These are phyloP conservation scores for Aurifilum marmelostoma DNA, from an alignment of 2,329 filamentous ascomycete genomes.

Conservation along the genomic window DNA sequence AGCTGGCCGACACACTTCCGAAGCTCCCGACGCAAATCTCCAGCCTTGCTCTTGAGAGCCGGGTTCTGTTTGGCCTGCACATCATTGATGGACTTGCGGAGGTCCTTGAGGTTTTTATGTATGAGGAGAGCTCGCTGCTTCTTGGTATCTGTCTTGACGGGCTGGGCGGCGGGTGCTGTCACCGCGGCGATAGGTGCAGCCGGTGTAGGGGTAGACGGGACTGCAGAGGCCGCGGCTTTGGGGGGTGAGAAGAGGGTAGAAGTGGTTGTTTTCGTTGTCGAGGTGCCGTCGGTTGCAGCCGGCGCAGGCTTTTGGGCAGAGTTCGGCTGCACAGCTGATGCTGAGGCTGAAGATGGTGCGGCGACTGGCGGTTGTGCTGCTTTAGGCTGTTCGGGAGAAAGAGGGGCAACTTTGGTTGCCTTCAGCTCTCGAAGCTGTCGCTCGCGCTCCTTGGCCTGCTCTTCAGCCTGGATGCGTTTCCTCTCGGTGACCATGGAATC, in stretches of 20 bases:
- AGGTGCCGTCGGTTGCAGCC: conserved; percentile 16
- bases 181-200: conserved; percentile 9
- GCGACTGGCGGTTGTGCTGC: conserved; percentile 17
- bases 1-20: conserved; percentile 75
- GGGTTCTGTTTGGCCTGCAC: conserved; percentile 57
- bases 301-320: conserved; percentile 6
- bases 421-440: conserved; percentile 23
- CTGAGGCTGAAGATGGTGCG: conserved; percentile 17
- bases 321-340: not conserved
- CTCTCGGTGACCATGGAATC: conserved; percentile 39
- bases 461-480: conserved; percentile 24
- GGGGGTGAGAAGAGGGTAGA: conserved; percentile 10
- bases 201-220: not conserved
- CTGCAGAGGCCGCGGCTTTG: not conserved
- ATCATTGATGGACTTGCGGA: conserved; percentile 50
- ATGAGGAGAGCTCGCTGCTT: conserved; percentile 58
- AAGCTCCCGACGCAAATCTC: conserved; percentile 73
- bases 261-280: conserved; percentile 5
- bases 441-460: conserved; percentile 22
- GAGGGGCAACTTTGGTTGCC: conserved; percentile 19
- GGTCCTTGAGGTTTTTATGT: conserved; percentile 68
- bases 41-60: conserved; percentile 66
- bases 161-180: conserved; percentile 17
- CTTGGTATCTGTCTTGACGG: conserved; percentile 20
- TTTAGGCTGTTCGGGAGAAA: conserved; percentile 23